Evolutionary conservation across 1,284 basidiomycete genomes (phyloP), one percentile per base, ranked within the genome.

Genomic region (Hymenochaete sp.): DNA sequence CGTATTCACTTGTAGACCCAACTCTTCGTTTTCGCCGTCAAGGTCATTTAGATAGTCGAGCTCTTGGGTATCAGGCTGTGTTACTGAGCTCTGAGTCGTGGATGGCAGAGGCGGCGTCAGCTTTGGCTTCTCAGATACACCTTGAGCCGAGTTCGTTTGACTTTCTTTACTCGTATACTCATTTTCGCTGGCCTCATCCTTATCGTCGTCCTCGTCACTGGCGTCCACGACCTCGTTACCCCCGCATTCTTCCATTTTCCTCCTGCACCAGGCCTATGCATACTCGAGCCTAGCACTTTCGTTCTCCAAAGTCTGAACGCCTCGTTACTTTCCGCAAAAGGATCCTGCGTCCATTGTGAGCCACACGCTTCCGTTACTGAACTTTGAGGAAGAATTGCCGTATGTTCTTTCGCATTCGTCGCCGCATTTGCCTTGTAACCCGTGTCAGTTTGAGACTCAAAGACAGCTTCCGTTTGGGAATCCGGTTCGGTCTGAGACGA

Each of bases 1-100:
- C 9, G 18, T 29, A 11, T 26, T n/a, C n/a, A n/a, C n/a, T n/a
- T n/a, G n/a, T n/a, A n/a, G n/a, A n/a, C n/a, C n/a, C n/a, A n/a
- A n/a, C n/a, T n/a, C n/a, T n/a, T n/a, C n/a, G n/a, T n/a, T n/a
- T n/a, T n/a, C n/a, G n/a, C n/a, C n/a, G n/a, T n/a, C n/a, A n/a
- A 45, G 42, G 2, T 10, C 29, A 5, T 42, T 42, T 14, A 49
- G 45, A 3, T 36, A 44, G 29, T 50, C 44, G 10, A 35, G 39
- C 16, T 45, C 44, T 25, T 50, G 44, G 11, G 38, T 31, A 16
- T 50, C 48, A 6, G 33, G 29, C 40, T 50, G 48, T 27, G 48
- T 50, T 4, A 13, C 22, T 2, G 48, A 46, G 33, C 44, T 46
- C 26, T 50, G 48, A 16, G 44, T 46, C 10, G 28, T 40, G n/a